These are phyloP conservation scores for Alternaria brassicicola DNA, from an alignment of 2,329 filamentous ascomycete genomes.

Conservation along the genomic window DNA sequence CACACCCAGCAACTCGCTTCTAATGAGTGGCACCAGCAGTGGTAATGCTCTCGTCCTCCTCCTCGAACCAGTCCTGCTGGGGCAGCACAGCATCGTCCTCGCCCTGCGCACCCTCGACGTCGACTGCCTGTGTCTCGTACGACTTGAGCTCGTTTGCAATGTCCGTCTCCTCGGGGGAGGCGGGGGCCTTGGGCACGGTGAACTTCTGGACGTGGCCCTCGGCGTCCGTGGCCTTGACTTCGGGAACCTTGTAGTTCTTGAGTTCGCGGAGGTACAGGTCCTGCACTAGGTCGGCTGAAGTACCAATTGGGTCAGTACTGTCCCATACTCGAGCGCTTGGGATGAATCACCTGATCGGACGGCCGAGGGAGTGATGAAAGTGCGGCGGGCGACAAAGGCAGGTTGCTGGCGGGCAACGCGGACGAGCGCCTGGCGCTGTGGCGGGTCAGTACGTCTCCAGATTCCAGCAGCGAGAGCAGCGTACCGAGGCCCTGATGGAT, in stretches of 20 bases:
- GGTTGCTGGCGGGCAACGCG: slow-evolving; percentile 64
- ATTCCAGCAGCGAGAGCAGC: slow-evolving; percentile 25
- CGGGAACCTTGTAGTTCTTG: slow-evolving; percentile 88
- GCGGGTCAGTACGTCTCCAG: slow-evolving; percentile 34
- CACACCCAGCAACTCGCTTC: slow-evolving; percentile 15
- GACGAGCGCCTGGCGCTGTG: slow-evolving; percentile 65
- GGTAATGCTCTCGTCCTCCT: slow-evolving; percentile 64
- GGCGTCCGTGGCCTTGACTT: slow-evolving; percentile 83
- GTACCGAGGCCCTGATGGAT: slow-evolving; percentile 66
- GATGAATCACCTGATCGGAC: slow-evolving; percentile 65
- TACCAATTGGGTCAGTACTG: slow-evolving; percentile 43
- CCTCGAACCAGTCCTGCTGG: slow-evolving; percentile 81
- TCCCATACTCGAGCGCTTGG: slow-evolving; percentile 23
- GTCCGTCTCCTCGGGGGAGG: slow-evolving; percentile 91
- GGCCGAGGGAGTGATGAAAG: slow-evolving; percentile 66
- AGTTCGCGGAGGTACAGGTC: slow-evolving; percentile 97
- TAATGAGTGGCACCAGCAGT: slow-evolving; percentile 47
- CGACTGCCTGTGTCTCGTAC: slow-evolving; percentile 92
- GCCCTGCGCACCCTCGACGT: slow-evolving; percentile 82
- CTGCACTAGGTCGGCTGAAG: slow-evolving; percentile 90
- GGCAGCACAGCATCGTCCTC: slow-evolving; percentile 64
- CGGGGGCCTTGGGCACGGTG: slow-evolving; percentile 75
- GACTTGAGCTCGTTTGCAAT: slow-evolving; percentile 89
- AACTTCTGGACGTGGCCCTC: slow-evolving; percentile 93
- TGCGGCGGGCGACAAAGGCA: slow-evolving; percentile 63